phyloP scores from a whole-genome alignment of 768 basidiomycete genomes.

The Mycena rosella region DNA sequence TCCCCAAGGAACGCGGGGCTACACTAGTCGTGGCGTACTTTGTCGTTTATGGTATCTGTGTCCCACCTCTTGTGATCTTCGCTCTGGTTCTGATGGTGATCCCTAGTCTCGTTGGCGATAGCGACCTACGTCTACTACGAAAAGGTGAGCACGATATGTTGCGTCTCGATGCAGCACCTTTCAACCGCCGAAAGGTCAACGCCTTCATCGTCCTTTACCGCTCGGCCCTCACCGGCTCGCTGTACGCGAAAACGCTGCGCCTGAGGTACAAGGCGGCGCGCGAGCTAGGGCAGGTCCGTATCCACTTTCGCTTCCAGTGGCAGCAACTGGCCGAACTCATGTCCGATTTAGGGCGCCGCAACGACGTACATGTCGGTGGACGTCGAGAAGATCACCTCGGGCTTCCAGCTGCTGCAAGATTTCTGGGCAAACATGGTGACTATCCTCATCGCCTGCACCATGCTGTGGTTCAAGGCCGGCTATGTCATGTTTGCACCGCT shows the following conservation, averaged over 20 bases:
- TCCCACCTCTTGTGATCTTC: not conserved
- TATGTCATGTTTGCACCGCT: slow-evolving; percentile 28
- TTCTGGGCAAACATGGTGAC: slow-evolving; percentile 26
- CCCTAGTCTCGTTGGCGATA: slow-evolving; percentile 15
- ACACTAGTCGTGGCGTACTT: slow-evolving; percentile 4
- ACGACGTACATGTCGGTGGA: slow-evolving; percentile 30
- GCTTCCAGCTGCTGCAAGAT: slow-evolving; percentile 21
- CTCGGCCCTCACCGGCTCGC: slow-evolving; percentile 21
- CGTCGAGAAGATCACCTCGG: slow-evolving; percentile 23
- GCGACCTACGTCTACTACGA: slow-evolving; percentile 17
- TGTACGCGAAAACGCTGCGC: slow-evolving; percentile 13
- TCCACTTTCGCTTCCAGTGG: not conserved
- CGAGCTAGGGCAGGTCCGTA: slow-evolving; percentile 14
- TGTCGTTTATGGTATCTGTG: slow-evolving; percentile 3
- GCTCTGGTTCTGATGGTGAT: not conserved
- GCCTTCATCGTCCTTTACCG: slow-evolving; percentile 18
- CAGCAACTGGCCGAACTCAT: not conserved
- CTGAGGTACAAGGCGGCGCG: slow-evolving; percentile 17
- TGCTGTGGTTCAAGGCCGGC: slow-evolving; percentile 29
- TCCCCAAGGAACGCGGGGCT: slow-evolving; percentile 11
- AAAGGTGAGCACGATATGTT: slow-evolving; percentile 16
- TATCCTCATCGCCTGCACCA: slow-evolving; percentile 19
- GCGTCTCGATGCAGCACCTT: not conserved
- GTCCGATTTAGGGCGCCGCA: not conserved
- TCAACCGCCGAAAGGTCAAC: slow-evolving; percentile 1